phyloP scores from a whole-genome alignment of 2,329 filamentous ascomycete species.

The Fusarium paranaense region DNA sequence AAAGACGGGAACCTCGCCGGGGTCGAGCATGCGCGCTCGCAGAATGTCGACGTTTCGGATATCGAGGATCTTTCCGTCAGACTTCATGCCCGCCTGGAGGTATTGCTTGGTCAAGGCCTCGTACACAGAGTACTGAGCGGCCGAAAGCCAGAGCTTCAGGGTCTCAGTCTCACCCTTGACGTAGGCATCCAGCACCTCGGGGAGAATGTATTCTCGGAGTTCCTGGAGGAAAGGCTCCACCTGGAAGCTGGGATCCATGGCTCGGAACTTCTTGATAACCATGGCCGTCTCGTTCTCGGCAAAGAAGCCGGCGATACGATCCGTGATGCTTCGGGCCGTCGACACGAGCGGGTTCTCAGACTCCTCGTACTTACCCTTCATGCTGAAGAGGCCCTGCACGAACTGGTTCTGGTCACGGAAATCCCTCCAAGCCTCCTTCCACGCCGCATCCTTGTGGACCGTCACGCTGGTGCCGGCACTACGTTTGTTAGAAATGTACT shows the following conservation, averaged over 20 bases:
- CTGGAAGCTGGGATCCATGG: conserved; percentile 95
- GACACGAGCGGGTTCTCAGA: conserved; percentile 96
- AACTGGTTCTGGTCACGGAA: conserved; percentile 92
- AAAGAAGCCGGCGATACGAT: conserved; percentile 94
- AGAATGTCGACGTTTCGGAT: conserved; percentile 94
- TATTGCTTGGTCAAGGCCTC: conserved; percentile 98
- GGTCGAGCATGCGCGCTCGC: conserved; percentile 82
- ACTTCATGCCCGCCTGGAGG: conserved; percentile 90
- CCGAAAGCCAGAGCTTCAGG: conserved; percentile 93
- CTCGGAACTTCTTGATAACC: conserved; percentile 97
- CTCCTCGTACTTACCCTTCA: conserved; percentile 91
- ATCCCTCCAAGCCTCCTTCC: conserved; percentile 98
- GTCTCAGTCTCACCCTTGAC: conserved; percentile 95
- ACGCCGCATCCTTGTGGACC: conserved; percentile 94
- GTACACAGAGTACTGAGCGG: conserved; percentile 96
- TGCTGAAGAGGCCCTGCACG: conserved; percentile 87
- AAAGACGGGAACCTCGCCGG: conserved; percentile 92
- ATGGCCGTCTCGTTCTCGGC: conserved; percentile 97
- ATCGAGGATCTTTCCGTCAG: conserved; percentile 93
- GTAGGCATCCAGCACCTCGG: conserved; percentile 96
- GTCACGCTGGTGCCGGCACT: conserved; percentile 96
- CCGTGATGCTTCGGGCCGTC: conserved; percentile 93
- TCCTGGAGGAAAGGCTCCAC: conserved; percentile 95
- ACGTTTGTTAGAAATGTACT: conserved; percentile 45
- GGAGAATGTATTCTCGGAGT: conserved; percentile 96